Base-by-base conservation (phyloP, 2,329 filamentous ascomycete species). In the Aspergillus sp. region DNA sequence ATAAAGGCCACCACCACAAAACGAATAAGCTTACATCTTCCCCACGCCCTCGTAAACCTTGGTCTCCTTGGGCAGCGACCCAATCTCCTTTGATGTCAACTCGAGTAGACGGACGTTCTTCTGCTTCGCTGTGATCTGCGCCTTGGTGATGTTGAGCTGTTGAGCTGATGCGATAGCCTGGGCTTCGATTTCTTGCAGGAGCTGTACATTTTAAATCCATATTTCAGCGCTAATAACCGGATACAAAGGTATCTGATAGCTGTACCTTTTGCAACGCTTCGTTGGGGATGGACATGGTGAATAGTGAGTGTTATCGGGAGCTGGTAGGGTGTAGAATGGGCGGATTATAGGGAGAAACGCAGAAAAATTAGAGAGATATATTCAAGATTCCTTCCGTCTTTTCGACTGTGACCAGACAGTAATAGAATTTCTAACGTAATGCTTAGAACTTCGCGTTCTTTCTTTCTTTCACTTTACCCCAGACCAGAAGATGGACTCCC, bases 11-110 rank as follows among this genome's bases (percentile, higher is more conserved):
- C 19, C 19, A 19, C 19, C 19, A 19, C 8, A 19, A 5, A 29
- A n/a, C 6, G 5, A 32, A 26, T 36, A 36, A 6, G 71, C 83
- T 60, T 69, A 96, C 93, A 98, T 97, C 73, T 97, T 98, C 44
- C 93, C 93, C 7, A 97, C 85, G 4, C 91, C 91, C 70, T 97
- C 91, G 61, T 97, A 98, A 29, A 95, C 81, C 30, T 83, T 83
- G 0, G 88, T 93, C 42, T 84, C 79, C 12, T 78, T 66, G 3
- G 89, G 85, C 50, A 98, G 71, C 5, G 80, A 77, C n/a, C 81
- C 79, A 43, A 97, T 76, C 69, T 98, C 93, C 53, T 79, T 87
- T 33, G 85, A 79, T 2, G 91, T 97, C 54, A 98, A 74, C 67
- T 94, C 86, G 38, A 94, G 77, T 70, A 96, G 82, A 40, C 93